Conservation (phyloP, 352 stramenopile genomes). For the Globisporangium middletonii region DNA sequence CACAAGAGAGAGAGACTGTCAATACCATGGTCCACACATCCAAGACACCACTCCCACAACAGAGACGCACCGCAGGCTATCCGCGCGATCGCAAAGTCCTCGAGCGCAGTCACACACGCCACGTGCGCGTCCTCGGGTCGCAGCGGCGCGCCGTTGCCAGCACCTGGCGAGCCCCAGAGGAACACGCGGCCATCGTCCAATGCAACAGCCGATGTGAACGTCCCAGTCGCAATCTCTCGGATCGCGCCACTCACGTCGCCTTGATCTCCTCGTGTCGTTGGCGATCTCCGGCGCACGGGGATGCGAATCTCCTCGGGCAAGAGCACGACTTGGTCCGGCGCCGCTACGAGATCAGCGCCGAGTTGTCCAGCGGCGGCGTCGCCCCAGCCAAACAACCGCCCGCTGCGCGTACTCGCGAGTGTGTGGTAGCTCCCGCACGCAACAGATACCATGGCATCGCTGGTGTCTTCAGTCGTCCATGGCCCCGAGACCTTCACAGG, state of each 20-base stretch:
- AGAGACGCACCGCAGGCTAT: constrained; percentile 51
- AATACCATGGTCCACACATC: too few species aligned
- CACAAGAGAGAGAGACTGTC: background rate
- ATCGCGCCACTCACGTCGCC: constrained; percentile 14
- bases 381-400: constrained; percentile 69
- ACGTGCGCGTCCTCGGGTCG: constrained; percentile 45
- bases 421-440: constrained; percentile 79
- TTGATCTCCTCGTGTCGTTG: background rate
- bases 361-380: constrained; percentile 71
- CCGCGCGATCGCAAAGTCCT: constrained; percentile 43
- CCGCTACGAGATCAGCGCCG: constrained; percentile 36
- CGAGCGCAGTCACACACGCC: constrained; percentile 30
- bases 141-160: constrained; percentile 56
- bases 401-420: constrained; percentile 37
- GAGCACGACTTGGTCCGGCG: constrained; percentile 50
- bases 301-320: constrained; percentile 37
- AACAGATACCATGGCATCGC: constrained; percentile 25
- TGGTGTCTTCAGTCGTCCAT: constrained; percentile 4
- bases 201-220: constrained; percentile 53
- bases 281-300: constrained; percentile 10
- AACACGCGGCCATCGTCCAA: constrained; percentile 54
- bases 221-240: constrained; percentile 46
- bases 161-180: constrained; percentile 63
- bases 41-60: background rate
- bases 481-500: constrained; percentile 37